Base-by-base conservation (phyloP, 2,329 filamentous ascomycete species). In the Aureobasidium sp. region DNA sequence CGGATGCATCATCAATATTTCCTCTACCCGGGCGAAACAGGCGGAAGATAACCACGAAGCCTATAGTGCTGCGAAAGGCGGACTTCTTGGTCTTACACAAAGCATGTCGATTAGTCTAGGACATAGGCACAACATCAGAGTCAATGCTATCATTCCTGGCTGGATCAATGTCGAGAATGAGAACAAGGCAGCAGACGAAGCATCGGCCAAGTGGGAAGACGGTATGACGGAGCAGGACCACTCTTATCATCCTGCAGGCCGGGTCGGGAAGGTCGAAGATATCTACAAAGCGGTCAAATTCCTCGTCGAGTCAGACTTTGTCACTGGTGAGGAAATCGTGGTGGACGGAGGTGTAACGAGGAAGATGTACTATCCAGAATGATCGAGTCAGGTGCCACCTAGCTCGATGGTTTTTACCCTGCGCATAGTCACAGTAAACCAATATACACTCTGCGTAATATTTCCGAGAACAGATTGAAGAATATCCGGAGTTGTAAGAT, bases 81-180 rank as follows among this genome's bases (percentile, higher is more conserved):
- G 79, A 0, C 67, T 82, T 30, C 67, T 82, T 9, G 80, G 80
- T 0, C 66, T 82, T 32, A 78, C 77, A 55, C 79, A 81, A 64
- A 75, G 75, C 11, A 76, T 81, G 76, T 75, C 77, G 11, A 73
- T 79, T 8, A 78, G 75, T 42, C 68, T 81, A 16, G 76, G 74
- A 1, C 71, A 75, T 53, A 67, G 70, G 4, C 68, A 76, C 48
- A 73, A 74, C 11, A 75, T 82, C 30, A 71, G 78, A 4, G 77
- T 79, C 30, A 82, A 81, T 63, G 74, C 78, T 0, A 77, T 82
- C 16, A 66, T 81, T 37, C 79, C 78, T 0, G 79, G 80, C 0
- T 82, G 80, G 80, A 79, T 82, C 50, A 74, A 81, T 65, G 79
- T 81, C 7, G 70, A 67, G 50, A 72, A 80, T 49, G 76, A 78